Conservation (phyloP, 2,329 filamentous ascomycete species). For the Trichoderma hamatum region DNA sequence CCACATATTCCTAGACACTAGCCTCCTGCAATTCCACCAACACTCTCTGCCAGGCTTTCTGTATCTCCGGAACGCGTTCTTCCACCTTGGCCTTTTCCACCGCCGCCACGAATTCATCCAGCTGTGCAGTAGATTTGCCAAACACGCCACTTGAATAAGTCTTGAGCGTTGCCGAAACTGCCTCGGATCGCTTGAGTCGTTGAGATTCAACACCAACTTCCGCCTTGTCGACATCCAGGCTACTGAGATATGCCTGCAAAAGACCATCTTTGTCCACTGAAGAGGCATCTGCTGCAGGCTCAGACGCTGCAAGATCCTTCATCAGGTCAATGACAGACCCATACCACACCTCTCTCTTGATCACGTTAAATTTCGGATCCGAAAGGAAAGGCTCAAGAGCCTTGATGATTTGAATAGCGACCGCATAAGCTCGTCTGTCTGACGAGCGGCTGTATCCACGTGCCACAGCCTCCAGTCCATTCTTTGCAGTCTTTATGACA, state of each 20-base stretch:
- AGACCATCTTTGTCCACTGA: conserved; percentile 29
- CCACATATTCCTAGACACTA: neutral
- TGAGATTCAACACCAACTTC: conserved; percentile 57
- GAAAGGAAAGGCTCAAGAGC: conserved; percentile 47
- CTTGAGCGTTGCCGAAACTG: conserved; percentile 47
- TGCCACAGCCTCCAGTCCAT: conserved; percentile 55
- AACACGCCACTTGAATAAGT: conserved; percentile 50
- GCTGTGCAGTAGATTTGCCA: conserved; percentile 35
- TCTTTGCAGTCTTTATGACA: conserved; percentile 49
- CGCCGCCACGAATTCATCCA: conserved; percentile 39
- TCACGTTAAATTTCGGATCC: conserved; percentile 43
- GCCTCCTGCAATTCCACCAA: conserved; percentile 36
- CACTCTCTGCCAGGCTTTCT: conserved; percentile 47
- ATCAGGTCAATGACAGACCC: conserved; percentile 52
- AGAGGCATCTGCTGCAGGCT: conserved; percentile 30
- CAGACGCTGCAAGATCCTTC: conserved; percentile 41
- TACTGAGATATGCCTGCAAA: conserved; percentile 47
- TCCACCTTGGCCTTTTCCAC: conserved; percentile 41
- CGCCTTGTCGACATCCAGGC: conserved; percentile 50
- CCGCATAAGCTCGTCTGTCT: conserved; percentile 42
- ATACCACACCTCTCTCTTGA: conserved; percentile 58
- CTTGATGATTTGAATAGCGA: conserved; percentile 46
- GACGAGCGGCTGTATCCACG: conserved; percentile 51
- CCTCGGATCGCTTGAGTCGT: conserved; percentile 51
- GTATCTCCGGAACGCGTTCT: conserved; percentile 52